These are phyloP conservation scores for Ramaria sp. DNA, from an alignment of 768 basidiomycete genomes.

Conservation along the genomic window DNA sequence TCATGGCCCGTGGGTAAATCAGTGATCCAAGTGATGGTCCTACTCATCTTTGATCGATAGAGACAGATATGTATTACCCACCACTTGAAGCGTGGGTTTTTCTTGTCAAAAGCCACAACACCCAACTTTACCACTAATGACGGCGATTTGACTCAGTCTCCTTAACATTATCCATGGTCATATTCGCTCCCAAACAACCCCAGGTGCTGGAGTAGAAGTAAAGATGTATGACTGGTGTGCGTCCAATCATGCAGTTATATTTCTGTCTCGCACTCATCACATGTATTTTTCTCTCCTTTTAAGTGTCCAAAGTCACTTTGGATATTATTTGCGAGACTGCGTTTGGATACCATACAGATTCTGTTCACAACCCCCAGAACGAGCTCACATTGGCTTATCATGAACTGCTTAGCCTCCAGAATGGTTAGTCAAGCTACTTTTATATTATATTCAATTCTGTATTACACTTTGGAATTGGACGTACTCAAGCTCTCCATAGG, in stretches of 20 bases:
- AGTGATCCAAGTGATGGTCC: background rate
- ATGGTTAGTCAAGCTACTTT: slow-evolving; percentile 14
- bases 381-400: slow-evolving; percentile 39
- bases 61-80: slow-evolving; percentile 37
- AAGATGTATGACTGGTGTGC: slow-evolving; percentile 35
- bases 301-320: slow-evolving; percentile 41
- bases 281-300: background rate
- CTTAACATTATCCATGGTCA: slow-evolving; percentile 26
- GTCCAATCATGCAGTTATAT: slow-evolving; percentile 13
- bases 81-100: slow-evolving; percentile 30
- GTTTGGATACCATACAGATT: slow-evolving; percentile 36
- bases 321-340: slow-evolving; percentile 43
- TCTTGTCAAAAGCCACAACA: background rate
- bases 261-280: background rate
- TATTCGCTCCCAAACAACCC: slow-evolving; percentile 17
- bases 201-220: slow-evolving; percentile 21
- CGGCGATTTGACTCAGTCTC: slow-evolving; percentile 18
- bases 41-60: slow-evolving; percentile 14
- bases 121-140: background rate
- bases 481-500: slow-evolving; percentile 11
- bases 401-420: slow-evolving; percentile 29
- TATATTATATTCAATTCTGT: background rate
- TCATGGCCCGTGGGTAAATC: slow-evolving; percentile 24
- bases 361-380: slow-evolving; percentile 34
- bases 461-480: background rate